A percentile compares a stretch with the other conserved stretches of the same genome.
These are phyloP conservation scores for Postia placenta DNA, from an alignment of 768 basidiomycete species.

Conservation along the genomic window DNA sequence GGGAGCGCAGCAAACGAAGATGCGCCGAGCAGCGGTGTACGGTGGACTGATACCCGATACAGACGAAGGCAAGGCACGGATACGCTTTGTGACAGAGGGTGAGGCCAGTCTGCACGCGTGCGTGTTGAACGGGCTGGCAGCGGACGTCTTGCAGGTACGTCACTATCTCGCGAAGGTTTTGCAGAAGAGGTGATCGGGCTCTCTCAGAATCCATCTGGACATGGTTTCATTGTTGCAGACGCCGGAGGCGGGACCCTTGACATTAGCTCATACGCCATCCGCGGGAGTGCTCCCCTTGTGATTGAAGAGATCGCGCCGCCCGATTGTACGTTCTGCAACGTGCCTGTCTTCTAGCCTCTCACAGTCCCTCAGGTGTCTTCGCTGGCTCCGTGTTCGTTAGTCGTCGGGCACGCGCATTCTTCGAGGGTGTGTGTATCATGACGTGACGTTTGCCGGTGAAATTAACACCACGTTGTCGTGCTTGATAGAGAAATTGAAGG, in stretches of 20 bases:
- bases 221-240: constrained; percentile 76
- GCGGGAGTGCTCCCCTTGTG: constrained; percentile 59
- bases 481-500: constrained; percentile 60
- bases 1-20: constrained; percentile 68
- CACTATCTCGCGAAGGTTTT: neutral
- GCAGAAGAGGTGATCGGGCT: neutral
- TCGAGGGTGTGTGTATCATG: constrained; percentile 59
- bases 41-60: constrained; percentile 73
- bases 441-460: neutral
- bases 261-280: constrained; percentile 75
- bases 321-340: constrained; percentile 57
- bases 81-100: constrained; percentile 78
- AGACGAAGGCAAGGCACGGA: constrained; percentile 63
- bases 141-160: constrained; percentile 68
- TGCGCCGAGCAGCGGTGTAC: constrained; percentile 67
- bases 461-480: neutral
- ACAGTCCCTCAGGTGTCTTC: constrained; percentile 71
- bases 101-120: constrained; percentile 82
- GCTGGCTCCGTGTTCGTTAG: constrained; percentile 82
- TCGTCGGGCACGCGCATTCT: constrained; percentile 62
- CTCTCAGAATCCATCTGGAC: constrained; percentile 61
- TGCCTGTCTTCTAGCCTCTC: neutral
- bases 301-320: constrained; percentile 83
- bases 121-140: constrained; percentile 70
- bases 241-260: constrained; percentile 80